phyloP scores from a whole-genome alignment of 2,329 filamentous ascomycete genomes.

The Fusarium sp. region DNA sequence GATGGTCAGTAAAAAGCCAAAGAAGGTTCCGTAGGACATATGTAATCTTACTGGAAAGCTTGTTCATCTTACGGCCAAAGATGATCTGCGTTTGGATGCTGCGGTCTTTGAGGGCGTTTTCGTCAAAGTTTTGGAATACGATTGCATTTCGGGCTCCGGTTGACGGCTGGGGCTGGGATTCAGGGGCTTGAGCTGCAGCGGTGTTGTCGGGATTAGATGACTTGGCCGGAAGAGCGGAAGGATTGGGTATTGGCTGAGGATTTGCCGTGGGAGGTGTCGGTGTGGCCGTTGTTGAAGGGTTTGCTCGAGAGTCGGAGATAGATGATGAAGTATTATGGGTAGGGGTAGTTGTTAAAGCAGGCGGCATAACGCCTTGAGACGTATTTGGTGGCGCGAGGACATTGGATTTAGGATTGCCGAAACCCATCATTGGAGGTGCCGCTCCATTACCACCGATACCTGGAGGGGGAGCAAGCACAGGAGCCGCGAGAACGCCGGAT shows the following conservation, averaged over 20 bases:
- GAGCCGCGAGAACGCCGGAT: constrained; percentile 54
- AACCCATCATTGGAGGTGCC: constrained; percentile 47
- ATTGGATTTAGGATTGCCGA: constrained; percentile 55
- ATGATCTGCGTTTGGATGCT: constrained; percentile 69
- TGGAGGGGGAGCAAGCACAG: constrained; percentile 54
- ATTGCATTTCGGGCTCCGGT: constrained; percentile 68
- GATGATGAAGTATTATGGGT: constrained; percentile 27
- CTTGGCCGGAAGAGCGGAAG: constrained; percentile 12
- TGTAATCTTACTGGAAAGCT: constrained; percentile 63
- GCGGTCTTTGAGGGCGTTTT: constrained; percentile 67
- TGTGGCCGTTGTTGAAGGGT: constrained; percentile 3
- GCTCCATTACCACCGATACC: constrained; percentile 46
- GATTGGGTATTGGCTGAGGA: constrained; percentile 25
- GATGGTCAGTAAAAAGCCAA: constrained; percentile 4
- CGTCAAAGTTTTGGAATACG: constrained; percentile 71
- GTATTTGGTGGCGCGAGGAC: constrained; percentile 61
- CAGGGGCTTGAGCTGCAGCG: constrained; percentile 27
- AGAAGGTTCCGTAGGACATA: background rate
- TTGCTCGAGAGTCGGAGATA: constrained; percentile 4
- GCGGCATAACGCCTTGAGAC: constrained; percentile 47
- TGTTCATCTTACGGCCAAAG: constrained; percentile 70
- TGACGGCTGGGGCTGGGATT: constrained; percentile 45
- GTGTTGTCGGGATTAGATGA: constrained; percentile 22
- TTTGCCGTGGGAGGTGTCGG: constrained; percentile 9
- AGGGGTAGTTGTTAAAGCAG: constrained; percentile 37